A percentile compares a stretch with the other conserved stretches of the same genome.
These are phyloP conservation scores for Boletus sensibilis DNA, from an alignment of 768 basidiomycete genomes.

Conservation along the genomic window DNA sequence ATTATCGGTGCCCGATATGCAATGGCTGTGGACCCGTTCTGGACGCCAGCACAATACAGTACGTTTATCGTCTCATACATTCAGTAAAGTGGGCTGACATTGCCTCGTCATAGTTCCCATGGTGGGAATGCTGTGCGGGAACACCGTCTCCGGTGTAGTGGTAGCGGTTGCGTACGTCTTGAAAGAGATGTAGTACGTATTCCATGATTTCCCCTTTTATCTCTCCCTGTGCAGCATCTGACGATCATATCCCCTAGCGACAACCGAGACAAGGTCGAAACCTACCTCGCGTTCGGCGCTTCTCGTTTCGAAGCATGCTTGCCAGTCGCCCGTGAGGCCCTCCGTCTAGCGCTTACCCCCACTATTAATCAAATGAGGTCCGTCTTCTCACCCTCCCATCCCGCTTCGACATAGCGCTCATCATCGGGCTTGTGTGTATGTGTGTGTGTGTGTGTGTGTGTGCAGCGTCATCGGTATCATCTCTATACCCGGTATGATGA, in stretches of 20 bases:
- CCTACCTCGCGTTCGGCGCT: slow-evolving; percentile 83
- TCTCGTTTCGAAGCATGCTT: slow-evolving; percentile 80
- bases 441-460: neutral
- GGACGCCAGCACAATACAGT: slow-evolving; percentile 84
- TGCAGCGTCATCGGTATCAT: slow-evolving; percentile 71
- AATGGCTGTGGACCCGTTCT: slow-evolving; percentile 76
- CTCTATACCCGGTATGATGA: slow-evolving; percentile 90
- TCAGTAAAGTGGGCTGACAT: neutral
- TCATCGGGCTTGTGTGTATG: neutral
- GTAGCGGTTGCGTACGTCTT: slow-evolving; percentile 69
- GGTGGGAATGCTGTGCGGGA: slow-evolving; percentile 84
- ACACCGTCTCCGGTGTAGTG: slow-evolving; percentile 72
- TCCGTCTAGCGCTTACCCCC: slow-evolving; percentile 77
- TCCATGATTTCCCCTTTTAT: neutral
- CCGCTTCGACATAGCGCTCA: neutral
- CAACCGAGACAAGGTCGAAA: slow-evolving; percentile 83
- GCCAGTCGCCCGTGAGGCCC: slow-evolving; percentile 73
- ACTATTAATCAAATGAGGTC: slow-evolving; percentile 87
- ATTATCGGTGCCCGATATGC: slow-evolving; percentile 73
- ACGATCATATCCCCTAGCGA: slow-evolving; percentile 45
- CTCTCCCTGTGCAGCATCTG: neutral
- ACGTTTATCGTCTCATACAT: slow-evolving; percentile 17
- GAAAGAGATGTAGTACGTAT: slow-evolving; percentile 68
- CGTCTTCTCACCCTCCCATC: slow-evolving; percentile 1
- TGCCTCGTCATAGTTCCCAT: slow-evolving; percentile 57